phyloP scores from a whole-genome alignment of 768 basidiomycete species.

The Tephrocybe sp. region DNA sequence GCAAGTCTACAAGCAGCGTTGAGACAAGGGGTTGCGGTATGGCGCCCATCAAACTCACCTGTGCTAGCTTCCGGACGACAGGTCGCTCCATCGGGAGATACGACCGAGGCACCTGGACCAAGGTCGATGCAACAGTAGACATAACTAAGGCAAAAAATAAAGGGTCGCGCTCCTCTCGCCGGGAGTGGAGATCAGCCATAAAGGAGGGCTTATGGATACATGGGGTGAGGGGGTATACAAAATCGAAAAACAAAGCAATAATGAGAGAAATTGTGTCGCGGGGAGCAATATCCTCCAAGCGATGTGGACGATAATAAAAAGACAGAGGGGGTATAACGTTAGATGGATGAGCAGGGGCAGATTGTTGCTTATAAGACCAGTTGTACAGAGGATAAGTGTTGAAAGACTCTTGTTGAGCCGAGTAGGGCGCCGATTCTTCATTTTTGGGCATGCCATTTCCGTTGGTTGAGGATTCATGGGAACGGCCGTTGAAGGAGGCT shows the following conservation, averaged over 20 bases:
- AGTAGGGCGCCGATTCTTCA: conserved; percentile 42
- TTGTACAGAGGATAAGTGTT: conserved; percentile 65
- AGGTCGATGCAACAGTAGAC: conserved; percentile 83
- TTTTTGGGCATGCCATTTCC: conserved; percentile 33
- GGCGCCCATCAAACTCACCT: conserved; percentile 26
- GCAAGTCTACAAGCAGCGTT: conserved; percentile 47
- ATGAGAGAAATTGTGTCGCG: conserved; percentile 79
- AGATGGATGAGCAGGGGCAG: conserved; percentile 37
- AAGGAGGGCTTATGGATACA: conserved; percentile 91
- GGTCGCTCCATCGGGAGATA: conserved; percentile 86
- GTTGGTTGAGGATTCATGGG: conserved; percentile 32
- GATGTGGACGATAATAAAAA: conserved; percentile 69
- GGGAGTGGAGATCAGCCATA: conserved; percentile 81
- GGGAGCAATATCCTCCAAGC: conserved; percentile 80
- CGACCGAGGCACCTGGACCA: conserved; percentile 85
- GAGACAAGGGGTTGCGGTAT: background rate
- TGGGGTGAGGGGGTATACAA: conserved; percentile 88
- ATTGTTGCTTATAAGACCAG: conserved; percentile 68
- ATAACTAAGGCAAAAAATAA: conserved; percentile 90
- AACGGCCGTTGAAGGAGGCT: conserved; percentile 37
- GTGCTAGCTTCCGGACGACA: conserved; percentile 81
- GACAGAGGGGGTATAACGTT: conserved; percentile 62
- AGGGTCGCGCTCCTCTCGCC: conserved; percentile 82
- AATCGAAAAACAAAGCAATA: conserved; percentile 89
- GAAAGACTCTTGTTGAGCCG: conserved; percentile 49